Base-by-base conservation (phyloP, 257 asterid genomes). In the Lycium ferocissimum region DNA sequence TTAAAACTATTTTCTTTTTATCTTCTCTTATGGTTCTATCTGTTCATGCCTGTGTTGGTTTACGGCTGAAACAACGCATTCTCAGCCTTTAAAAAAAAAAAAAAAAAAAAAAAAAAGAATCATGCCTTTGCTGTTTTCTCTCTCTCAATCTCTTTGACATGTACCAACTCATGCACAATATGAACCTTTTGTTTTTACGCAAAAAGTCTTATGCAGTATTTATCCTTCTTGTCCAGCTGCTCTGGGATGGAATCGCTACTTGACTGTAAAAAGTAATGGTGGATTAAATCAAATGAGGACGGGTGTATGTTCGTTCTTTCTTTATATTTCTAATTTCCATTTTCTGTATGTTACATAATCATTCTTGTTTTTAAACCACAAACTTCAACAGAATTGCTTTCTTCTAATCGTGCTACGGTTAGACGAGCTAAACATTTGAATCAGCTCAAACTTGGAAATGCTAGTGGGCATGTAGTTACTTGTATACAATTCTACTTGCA, bases 221-320 rank as follows among this genome's bases (percentile, higher is more conserved):
- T 57, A 51, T 86, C 83, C 79, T 86, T 66, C 67, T 86, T 88
- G 17, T 86, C 83, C 94, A 95, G 99, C 91, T 83, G 66, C 85
- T 38, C 89, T 86, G 40, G 89, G 86, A 57, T 88, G 78, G 88
- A 91, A 90, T 84, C 99, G 87, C 84, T 96, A 95, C 86, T 90
- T 96, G 89, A 96, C 99, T 59, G 99, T 95, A 81, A 92, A 89
- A 84, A 86, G 98, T 90, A 96, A 96, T 84, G 99, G 99, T 73
- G 98, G 98, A 85, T 88, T 96, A 81, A 96, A 96, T 91, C 99
- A 96, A 89, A 96, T 96, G 99, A 94, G 98, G 56, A 90, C 95
- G 62, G 99, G 99, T 86, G 99, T 96, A 86, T 90, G 93, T 87
- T 40, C 40, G 43, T 81, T 45, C 40, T 63, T 47, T 11, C 72